Evolutionary conservation across 306 rosid species (phyloP), one percentile per base, ranked within the genome.

Genomic region (Rosa lucieae): DNA sequence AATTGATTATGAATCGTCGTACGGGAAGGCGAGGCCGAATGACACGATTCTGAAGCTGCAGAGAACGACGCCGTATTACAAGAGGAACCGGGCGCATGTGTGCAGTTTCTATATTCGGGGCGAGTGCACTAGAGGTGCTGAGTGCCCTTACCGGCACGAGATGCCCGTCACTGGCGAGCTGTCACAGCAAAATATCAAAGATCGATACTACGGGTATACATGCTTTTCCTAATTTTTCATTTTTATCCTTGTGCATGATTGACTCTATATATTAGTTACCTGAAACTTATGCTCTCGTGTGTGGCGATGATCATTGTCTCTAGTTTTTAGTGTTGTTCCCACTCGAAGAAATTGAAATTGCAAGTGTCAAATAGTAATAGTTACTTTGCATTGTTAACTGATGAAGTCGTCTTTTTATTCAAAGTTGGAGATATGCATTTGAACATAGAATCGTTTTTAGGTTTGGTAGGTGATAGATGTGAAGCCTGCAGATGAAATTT

Each of bases 41-140:
- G 98, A 94, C 80, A 94, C 98, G 58, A 92, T 94, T 79, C 46
- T 90, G 88, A 94, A 94, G 90, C 98, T 94, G 79, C 97, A 94
- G 82, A 88, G 97, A 85, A 90, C 98, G 29, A 82, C 94, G 51
- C 98, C 97, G 0, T 94, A 94, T 77, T 92, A 94, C 86, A 89
- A 92, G 82, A 89, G 98, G 89, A 92, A 94, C 56, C 84, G 93
- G 35, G 97, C 98, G n/a, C 97, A 94, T 78, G 82, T 90, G 77
- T 92, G 98, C 85, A 92, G 97, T 85, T 94, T 94, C 86, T 94
- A 84, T 79, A 92, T 89, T 74, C 86, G 94, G 85, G 98, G 97
- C 58, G 94, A 92, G 77, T 94, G 98, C 72, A 92, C 97, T 0
- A 88, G 98, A 80, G 98, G 98, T 79, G 95, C 96, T 43, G 98